Evolutionary conservation across 805 yeast genomes (phyloP).

Genomic region (Myxozyma mucilagina): DNA sequence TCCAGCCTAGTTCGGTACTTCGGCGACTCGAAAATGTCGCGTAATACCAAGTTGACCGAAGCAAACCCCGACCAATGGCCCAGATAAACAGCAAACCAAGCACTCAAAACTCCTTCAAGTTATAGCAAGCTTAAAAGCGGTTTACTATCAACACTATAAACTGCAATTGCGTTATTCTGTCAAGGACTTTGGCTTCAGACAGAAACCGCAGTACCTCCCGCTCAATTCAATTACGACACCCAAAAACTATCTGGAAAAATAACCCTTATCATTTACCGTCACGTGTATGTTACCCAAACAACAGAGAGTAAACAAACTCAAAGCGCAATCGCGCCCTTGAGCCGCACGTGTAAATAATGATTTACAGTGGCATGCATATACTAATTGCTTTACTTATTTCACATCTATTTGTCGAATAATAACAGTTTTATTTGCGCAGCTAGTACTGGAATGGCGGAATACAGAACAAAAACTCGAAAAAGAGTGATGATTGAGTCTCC

Average conservation of each 20-base stretch:
- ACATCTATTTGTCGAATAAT: background rate
- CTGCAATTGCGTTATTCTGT: background rate
- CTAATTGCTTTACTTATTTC: background rate
- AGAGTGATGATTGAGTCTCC: background rate
- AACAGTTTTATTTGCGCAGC: background rate
- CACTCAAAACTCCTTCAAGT: background rate
- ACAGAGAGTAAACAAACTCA: conserved; percentile 3
- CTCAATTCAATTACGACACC: background rate
- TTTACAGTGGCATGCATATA: background rate
- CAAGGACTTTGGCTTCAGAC: no score
- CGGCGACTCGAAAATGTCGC: background rate
- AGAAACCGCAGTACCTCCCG: no score
- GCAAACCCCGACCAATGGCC: background rate
- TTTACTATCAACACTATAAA: no score
- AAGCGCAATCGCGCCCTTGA: background rate
- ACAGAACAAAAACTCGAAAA: background rate
- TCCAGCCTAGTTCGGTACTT: background rate
- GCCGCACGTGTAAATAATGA: conserved; percentile 8
- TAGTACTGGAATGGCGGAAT: background rate
- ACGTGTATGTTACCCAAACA: conserved; percentile 1
- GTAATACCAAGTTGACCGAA: background rate
- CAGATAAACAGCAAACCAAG: background rate
- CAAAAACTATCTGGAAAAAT: background rate
- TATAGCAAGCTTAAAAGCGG: background rate
- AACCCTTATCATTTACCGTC: background rate